Evolutionary conservation across 148 eudicot genomes (phyloP), one percentile per base, ranked within the genome.

Genomic region (Diospyros lotus): DNA sequence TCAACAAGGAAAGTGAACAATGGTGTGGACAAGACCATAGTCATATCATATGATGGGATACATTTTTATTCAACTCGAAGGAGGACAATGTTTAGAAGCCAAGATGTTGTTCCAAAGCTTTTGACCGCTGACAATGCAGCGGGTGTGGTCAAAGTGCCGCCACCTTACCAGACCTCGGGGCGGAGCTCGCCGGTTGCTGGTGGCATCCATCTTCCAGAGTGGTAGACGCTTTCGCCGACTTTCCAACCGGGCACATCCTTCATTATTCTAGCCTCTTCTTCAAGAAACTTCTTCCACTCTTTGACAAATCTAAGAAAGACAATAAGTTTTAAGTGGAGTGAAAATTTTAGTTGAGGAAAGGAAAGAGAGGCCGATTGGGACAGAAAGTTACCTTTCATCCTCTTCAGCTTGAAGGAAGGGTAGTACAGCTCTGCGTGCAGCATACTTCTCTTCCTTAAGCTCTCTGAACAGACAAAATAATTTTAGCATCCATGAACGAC

Each of bases 181-280:
- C 97, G 97, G 50, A 94, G 89, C 79, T 92, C 96, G 50, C 98
- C 97, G 12, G 89, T 87, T 45, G 98, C 96, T 28, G 97, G 98
- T 63, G 98, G 98, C 98, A 92, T 92, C 98, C 98, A 94, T 84
- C 72, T 85, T 39, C 98, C 98, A 51, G 98, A 94, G 87, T 94
- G 54, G 83, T 94, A 94, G 55, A 94, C 97, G 71, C 74, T 94
- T 80, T 94, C 92, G 64, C 98, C 98, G 18, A 94, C 98, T 84
- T 92, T 90, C 98, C 98, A 94, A 9, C 98, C 98, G 14, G 98
- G 96, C 55, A 94, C 98, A 55, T 94, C 88, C 81, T 92, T 92
- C 97, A 94, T 94, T 53, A 94, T 94, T 76, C 90, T 87, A 63
- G 96, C 96, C 83, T 94, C 98, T 50, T 92, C 90, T 68, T 87